These are phyloP conservation scores for Neoascochyta sp. DNA, from an alignment of 2,329 filamentous ascomycete genomes.

Conservation along the genomic window DNA sequence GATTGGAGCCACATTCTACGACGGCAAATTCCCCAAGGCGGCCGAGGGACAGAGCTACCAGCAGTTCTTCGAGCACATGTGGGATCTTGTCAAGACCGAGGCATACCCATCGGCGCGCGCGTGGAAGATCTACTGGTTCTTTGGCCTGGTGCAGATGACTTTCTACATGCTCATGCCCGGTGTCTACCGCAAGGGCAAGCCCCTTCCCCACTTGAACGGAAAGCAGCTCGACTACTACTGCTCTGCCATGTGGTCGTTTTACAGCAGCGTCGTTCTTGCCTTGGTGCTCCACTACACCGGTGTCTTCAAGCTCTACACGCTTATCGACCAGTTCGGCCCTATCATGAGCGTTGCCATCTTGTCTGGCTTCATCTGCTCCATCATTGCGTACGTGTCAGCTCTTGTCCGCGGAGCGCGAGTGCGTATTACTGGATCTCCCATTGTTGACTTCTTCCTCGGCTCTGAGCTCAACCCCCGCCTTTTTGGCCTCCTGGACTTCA, in stretches of 20 bases:
- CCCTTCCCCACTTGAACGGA: conserved; percentile 74
- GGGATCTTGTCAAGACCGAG: conserved; percentile 70
- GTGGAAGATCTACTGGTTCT: conserved; percentile 93
- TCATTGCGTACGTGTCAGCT: conserved; percentile 84
- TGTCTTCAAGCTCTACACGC: conserved; percentile 81
- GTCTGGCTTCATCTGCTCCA: conserved; percentile 78
- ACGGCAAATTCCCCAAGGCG: conserved; percentile 73
- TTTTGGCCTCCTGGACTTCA: conserved; percentile 81
- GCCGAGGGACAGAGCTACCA: conserved; percentile 60
- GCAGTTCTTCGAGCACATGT: conserved; percentile 71
- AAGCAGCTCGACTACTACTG: conserved; percentile 93
- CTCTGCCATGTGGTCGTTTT: conserved; percentile 83
- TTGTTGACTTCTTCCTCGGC: conserved; percentile 92
- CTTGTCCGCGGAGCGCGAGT: conserved; percentile 76
- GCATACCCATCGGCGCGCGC: conserved; percentile 79
- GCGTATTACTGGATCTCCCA: conserved; percentile 78
- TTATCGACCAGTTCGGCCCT: conserved; percentile 93
- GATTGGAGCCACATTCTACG: conserved; percentile 90
- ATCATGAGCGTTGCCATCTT: conserved; percentile 90
- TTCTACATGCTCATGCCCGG: conserved; percentile 86
- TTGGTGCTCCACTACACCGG: conserved; percentile 75
- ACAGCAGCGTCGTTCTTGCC: conserved; percentile 72
- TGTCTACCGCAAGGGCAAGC: conserved; percentile 82
- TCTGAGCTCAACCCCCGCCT: conserved; percentile 82
- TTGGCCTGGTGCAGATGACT: conserved; percentile 77